Base-by-base conservation (phyloP, 805 yeast species). In the Wickerhamiella slavikovae region DNA sequence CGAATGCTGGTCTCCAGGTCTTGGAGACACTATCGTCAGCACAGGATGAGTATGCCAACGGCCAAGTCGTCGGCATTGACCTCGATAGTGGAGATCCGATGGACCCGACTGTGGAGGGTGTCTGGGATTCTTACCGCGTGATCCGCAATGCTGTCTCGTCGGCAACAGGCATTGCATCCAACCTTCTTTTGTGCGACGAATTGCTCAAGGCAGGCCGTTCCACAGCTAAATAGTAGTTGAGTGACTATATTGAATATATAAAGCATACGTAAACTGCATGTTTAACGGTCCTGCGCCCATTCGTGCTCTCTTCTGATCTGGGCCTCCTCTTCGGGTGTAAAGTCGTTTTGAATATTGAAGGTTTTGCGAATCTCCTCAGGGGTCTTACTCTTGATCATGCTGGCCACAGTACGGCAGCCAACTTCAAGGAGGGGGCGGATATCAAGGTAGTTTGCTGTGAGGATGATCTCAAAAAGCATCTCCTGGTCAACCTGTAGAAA, bases 91-190 rank as follows among this genome's bases (percentile, higher is more conserved):
- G 99, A 23, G 94, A 83, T 49, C 89, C 95, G 29, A 72, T 85
- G 67, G 95, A 85, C 48, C 95, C 98, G 28, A 65, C 79, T 5
- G 65, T 77, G 31, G 93, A 79, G 48, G 98, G 98, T 36, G 69
- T 89, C 34, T 89, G 94, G 92, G 99, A 89, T 55, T 77, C 93
- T 16, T 89, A 68, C 59, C 64, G 98, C 40, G 98, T 89, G 23
- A 58, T 89, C 35, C 71, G 98, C 58, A 89, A 89, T 51, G 93
- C 93, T 7, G 61, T 89, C 31, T 70, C 82, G 29, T 72, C 92
- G 27, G 93, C 96, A 22, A 75, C 91, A 1, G 93, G 94, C 31
- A 89, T 89, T 45, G 85, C 98, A 1, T 72, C 89, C 38, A 89
- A 89, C 50, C 58, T 89, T 44, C 64, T 89, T 40, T 62, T 89